These are phyloP conservation scores for Floccularia luteovirens DNA, from an alignment of 768 basidiomycete species.

Conservation along the genomic window DNA sequence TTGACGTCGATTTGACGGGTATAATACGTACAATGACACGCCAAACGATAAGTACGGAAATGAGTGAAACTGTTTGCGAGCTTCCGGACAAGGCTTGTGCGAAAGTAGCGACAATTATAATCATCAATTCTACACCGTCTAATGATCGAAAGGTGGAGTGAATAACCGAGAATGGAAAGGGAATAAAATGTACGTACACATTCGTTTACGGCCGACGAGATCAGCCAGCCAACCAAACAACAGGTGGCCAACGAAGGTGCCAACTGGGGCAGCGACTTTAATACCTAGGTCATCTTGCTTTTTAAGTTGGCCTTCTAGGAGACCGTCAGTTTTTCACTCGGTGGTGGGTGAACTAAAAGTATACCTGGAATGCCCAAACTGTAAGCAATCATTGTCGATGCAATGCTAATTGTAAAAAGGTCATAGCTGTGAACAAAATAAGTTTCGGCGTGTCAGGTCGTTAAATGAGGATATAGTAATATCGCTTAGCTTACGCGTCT, in stretches of 20 bases:
- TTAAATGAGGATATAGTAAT: not conserved
- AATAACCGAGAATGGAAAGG: conserved; percentile 1
- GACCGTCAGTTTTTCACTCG: conserved; percentile 4
- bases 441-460: conserved; percentile 1
- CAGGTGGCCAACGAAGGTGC: conserved; percentile 68
- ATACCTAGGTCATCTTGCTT: conserved; percentile 67
- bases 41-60: conserved; percentile 78
- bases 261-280: conserved; percentile 72
- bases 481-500: conserved; percentile 60
- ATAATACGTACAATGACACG: conserved; percentile 62
- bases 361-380: conserved; percentile 53
- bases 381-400: conserved; percentile 74
- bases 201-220: conserved; percentile 68
- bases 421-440: conserved; percentile 49
- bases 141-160: not conserved
- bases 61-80: conserved; percentile 58
- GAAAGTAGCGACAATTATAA: conserved; percentile 76
- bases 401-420: conserved; percentile 87
- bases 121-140: conserved; percentile 72
- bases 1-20: no score
- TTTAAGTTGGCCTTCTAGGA: conserved; percentile 29
- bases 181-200: conserved; percentile 44
- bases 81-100: conserved; percentile 70
- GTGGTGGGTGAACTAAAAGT: not conserved
- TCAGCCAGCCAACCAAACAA: conserved; percentile 80